Evolutionary conservation across 2,329 filamentous ascomycete genomes (phyloP).

Genomic region (Cercospora sesami): DNA sequence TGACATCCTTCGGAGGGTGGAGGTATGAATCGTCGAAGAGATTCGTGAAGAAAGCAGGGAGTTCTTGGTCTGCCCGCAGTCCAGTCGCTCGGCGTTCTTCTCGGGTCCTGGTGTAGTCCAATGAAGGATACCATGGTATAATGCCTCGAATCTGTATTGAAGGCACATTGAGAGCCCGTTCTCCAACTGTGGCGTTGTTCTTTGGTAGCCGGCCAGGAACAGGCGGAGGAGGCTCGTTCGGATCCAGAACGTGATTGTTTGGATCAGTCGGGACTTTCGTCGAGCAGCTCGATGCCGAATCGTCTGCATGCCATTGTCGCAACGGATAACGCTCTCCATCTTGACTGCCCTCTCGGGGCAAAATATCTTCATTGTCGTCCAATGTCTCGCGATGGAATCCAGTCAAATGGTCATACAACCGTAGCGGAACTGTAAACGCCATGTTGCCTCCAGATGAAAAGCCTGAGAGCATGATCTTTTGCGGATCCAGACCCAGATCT

Average conservation of each 20-base stretch:
- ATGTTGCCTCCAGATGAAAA: slow-evolving; percentile 66
- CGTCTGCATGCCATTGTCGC: slow-evolving; percentile 13
- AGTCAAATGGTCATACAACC: slow-evolving; percentile 53
- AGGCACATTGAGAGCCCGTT: slow-evolving; percentile 19
- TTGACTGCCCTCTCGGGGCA: not conserved
- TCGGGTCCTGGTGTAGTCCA: slow-evolving; percentile 62
- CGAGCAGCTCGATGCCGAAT: slow-evolving; percentile 22
- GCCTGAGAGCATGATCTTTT: slow-evolving; percentile 59
- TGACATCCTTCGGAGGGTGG: slow-evolving; percentile 46
- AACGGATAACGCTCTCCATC: not conserved
- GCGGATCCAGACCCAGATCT: slow-evolving; percentile 58
- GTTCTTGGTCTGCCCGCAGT: slow-evolving; percentile 53
- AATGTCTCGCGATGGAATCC: slow-evolving; percentile 31
- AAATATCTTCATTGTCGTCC: not conserved
- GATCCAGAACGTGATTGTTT: slow-evolving; percentile 17
- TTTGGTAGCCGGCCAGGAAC: slow-evolving; percentile 10
- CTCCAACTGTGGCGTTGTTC: slow-evolving; percentile 14
- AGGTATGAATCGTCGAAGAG: slow-evolving; percentile 54
- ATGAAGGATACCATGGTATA: slow-evolving; percentile 62
- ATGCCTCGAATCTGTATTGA: slow-evolving; percentile 55
- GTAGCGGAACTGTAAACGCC: slow-evolving; percentile 61
- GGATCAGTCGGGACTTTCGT: slow-evolving; percentile 24
- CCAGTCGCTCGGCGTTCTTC: slow-evolving; percentile 59
- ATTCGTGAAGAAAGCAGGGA: slow-evolving; percentile 53
- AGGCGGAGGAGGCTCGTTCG: slow-evolving; percentile 19